Evolutionary conservation across 331 rosid genomes (phyloP).

Genomic region (Telfairia occidentalis): DNA sequence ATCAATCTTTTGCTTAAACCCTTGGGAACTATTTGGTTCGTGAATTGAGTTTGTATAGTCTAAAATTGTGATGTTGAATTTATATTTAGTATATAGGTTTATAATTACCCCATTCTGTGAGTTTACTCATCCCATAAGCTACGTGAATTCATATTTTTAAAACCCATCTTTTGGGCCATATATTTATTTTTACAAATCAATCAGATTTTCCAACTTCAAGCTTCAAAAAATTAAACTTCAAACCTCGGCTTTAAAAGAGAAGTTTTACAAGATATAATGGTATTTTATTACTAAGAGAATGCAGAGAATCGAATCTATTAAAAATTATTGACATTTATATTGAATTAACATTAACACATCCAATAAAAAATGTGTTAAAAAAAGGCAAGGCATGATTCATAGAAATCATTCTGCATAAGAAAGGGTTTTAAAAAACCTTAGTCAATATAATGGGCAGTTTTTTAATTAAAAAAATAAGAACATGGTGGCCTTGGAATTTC

Average conservation of each 20-base stretch:
- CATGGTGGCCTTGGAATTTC: constrained; percentile 29
- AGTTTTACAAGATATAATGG: background rate
- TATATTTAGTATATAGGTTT: background rate
- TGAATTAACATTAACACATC: background rate
- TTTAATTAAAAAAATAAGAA: background rate
- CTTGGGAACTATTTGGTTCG: background rate
- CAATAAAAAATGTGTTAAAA: background rate
- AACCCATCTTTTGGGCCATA: background rate
- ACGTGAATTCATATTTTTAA: background rate
- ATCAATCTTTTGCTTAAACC: background rate
- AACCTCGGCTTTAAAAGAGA: background rate
- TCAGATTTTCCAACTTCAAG: background rate
- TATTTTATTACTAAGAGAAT: background rate
- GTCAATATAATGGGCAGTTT: background rate
- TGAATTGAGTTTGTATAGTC: background rate
- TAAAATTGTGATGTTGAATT: background rate
- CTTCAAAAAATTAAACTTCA: background rate
- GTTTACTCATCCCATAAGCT: background rate
- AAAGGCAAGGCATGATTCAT: background rate
- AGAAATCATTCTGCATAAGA: background rate
- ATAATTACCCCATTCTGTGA: background rate
- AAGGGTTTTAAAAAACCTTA: background rate
- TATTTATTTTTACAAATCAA: background rate
- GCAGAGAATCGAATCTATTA: background rate
- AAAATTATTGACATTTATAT: background rate